Base-by-base conservation (phyloP, 176 grass and related monocot species). In the Oryza brachyantha region DNA sequence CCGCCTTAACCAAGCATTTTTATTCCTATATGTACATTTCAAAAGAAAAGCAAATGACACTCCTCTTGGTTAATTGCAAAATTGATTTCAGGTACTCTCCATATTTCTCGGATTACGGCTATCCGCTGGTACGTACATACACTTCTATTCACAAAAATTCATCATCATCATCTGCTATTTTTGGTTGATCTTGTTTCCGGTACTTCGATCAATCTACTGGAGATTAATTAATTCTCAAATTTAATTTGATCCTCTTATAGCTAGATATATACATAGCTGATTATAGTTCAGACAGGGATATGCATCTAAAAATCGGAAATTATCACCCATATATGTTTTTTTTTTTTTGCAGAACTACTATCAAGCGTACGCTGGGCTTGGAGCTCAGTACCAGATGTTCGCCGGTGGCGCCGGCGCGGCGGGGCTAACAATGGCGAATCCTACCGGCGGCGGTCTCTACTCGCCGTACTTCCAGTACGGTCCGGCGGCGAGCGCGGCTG, bases 81-180 rank as follows among this genome's bases (percentile, higher is more conserved):
- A 55, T 64, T 63, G 41, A 84, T 48, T 84, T n/a, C 77, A 89
- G 87, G 65, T 89, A 89, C 38, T 38, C 77, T 7, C 82, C 87
- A 3, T 89, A 81, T 29, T 81, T 81, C 64, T 76, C 82, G 37
- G 82, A 89, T 37, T 81, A 85, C 43, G 24, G 72, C 42, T 89
- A 76, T 2, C 82, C 76, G 0, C 72, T 84, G 86, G 86, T 88
- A 87, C 27, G 13, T 26, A 12, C 21, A 29, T 1, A 41, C 25
- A 52, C 22, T 14, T 21, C 68, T 3, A 45, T 27, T 50, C 27
- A 8, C 5, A 50, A 21, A 21, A 21, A 48, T 6, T 48, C 45
- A 21, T 50, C 17, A 50, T 50, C 46, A 3, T 2, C 13, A 21
- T 1, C 2, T n/a, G n/a, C n/a, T n/a, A n/a, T 50, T 48, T 50